Conservation (phyloP, 148 eudicot species). For the Diospyros lotus region DNA sequence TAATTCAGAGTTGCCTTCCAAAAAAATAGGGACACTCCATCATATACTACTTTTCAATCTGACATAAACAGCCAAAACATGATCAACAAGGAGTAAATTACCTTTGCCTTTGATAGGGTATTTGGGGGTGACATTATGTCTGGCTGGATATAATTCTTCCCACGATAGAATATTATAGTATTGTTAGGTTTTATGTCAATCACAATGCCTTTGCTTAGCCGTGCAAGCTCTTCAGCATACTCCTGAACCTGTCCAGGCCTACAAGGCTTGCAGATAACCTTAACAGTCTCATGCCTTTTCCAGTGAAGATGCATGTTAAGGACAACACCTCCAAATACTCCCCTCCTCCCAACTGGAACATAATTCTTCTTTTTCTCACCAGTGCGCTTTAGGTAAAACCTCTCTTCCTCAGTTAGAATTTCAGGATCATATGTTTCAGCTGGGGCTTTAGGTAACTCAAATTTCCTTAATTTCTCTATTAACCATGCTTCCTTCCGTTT, state of each 20-base stretch:
- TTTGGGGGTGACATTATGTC: slow-evolving; percentile 85
- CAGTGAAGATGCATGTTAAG: slow-evolving; percentile 99
- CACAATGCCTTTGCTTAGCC: slow-evolving; percentile 81
- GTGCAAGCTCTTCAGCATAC: slow-evolving; percentile 85
- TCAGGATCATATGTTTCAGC: slow-evolving; percentile 88
- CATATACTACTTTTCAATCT: not conserved
- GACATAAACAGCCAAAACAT: not conserved
- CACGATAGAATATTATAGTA: slow-evolving; percentile 82
- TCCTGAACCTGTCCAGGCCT: slow-evolving; percentile 84
- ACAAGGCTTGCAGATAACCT: slow-evolving; percentile 90
- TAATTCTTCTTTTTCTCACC: slow-evolving; percentile 98
- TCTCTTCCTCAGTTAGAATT: slow-evolving; percentile 87
- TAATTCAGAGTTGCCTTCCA: not conserved
- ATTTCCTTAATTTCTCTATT: slow-evolving; percentile 89
- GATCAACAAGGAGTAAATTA: slow-evolving; percentile 21
- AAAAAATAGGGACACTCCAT: not conserved
- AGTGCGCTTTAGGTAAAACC: slow-evolving; percentile 81
- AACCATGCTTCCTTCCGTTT: slow-evolving; percentile 95
- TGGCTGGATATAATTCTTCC: slow-evolving; percentile 90
- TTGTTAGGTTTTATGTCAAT: slow-evolving; percentile 87
- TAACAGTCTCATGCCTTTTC: slow-evolving; percentile 95
- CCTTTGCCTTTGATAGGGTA: slow-evolving; percentile 92
- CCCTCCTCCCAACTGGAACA: slow-evolving; percentile 95
- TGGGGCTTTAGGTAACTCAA: slow-evolving; percentile 65
- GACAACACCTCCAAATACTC: slow-evolving; percentile 98